Percentiles rank a stretch among this genome's conserved stretches.
Conservation (phyloP, 257 asterid species). For the Apocynum venetum region DNA sequence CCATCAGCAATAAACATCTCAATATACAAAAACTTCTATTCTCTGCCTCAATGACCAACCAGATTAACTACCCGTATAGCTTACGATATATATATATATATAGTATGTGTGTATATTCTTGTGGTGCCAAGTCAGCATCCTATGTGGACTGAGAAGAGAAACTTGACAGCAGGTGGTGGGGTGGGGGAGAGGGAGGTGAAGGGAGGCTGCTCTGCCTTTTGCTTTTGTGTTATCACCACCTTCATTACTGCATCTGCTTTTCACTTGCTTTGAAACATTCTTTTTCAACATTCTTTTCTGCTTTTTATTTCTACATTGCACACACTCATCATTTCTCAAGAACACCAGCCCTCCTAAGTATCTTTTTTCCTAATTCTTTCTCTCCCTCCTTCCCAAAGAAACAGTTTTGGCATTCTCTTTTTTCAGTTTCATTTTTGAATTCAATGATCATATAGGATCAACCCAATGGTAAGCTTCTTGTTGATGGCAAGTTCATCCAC, state of each 20-base stretch:
- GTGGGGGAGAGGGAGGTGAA: slow-evolving; percentile 38
- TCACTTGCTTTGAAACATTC: slow-evolving; percentile 56
- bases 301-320: slow-evolving; percentile 41
- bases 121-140: slow-evolving; percentile 67
- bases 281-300: slow-evolving; percentile 36
- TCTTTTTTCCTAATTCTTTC: slow-evolving; percentile 21
- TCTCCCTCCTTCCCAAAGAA: slow-evolving; percentile 8
- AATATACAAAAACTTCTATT: slow-evolving; percentile 11
- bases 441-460: slow-evolving; percentile 59
- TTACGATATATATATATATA: slow-evolving; percentile 14
- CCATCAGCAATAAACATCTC: slow-evolving; percentile 36
- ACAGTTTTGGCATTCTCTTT: slow-evolving; percentile 16
- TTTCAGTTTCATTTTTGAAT: slow-evolving; percentile 17
- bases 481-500: slow-evolving; percentile 21
- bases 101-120: slow-evolving; percentile 19
- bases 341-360: slow-evolving; percentile 24
- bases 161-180: slow-evolving; percentile 48
- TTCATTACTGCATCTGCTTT: slow-evolving; percentile 56
- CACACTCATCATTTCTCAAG: slow-evolving; percentile 34
- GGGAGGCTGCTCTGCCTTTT: slow-evolving; percentile 48
- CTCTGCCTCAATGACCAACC: slow-evolving; percentile 15
- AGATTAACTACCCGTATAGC: slow-evolving; percentile 11
- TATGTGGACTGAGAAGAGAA: slow-evolving; percentile 44
- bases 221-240: slow-evolving; percentile 70
- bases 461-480: slow-evolving; percentile 53